A percentile compares a stretch with the other conserved stretches of the same genome.
Conservation (phyloP, 2,329 filamentous ascomycete genomes). For the Sporothrix inflata region DNA sequence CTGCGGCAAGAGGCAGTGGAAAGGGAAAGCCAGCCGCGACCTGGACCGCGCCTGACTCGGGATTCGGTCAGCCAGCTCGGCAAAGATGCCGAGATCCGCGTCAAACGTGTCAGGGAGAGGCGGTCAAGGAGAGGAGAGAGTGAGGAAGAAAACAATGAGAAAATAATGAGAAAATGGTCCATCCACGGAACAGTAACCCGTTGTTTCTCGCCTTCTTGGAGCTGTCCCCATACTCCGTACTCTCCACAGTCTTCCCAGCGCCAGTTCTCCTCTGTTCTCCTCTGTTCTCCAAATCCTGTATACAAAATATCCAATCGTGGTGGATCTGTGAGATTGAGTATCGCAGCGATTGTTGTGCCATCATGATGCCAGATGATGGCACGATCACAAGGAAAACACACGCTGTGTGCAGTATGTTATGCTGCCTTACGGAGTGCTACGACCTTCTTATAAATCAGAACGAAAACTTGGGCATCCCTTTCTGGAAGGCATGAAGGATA, state of each 20-base stretch:
- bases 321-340: neutral
- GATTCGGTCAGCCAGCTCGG: neutral
- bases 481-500: neutral
- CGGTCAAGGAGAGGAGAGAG: neutral
- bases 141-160: neutral
- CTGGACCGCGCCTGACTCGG: neutral
- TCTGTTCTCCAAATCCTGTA: slow-evolving; percentile 10
- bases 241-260: neutral
- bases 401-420: neutral
- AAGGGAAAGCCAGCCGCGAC: neutral
- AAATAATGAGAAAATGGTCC: neutral
- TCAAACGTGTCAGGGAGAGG: slow-evolving; percentile 7
- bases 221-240: neutral
- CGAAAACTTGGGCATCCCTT: neutral
- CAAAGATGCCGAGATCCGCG: slow-evolving; percentile 9
- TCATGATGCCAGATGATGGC: neutral
- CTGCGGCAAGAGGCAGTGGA: too few species aligned
- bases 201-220: neutral
- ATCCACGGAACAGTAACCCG: neutral
- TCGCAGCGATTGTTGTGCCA: neutral
- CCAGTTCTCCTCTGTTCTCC: neutral
- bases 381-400: neutral
- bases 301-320: too few species aligned
- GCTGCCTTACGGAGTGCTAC: neutral
- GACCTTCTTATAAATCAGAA: neutral